Conservation (phyloP, 495 filamentous ascomycete species). For the Penicillium riverlandense region DNA sequence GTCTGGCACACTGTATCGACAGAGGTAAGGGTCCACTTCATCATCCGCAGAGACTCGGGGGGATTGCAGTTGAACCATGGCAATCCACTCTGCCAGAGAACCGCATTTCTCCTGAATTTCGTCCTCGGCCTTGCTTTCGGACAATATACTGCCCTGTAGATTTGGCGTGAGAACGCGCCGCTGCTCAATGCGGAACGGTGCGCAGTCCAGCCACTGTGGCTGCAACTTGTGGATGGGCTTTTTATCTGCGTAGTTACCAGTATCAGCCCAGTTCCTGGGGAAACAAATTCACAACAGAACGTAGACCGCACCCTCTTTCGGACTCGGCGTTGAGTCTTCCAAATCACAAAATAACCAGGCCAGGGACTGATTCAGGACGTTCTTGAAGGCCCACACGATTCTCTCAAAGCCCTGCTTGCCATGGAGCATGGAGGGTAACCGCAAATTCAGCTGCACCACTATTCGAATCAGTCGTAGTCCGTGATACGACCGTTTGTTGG, state of each 20-base stretch:
- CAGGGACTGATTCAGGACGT: slow-evolving; percentile 63
- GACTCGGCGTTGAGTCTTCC: slow-evolving; percentile 9
- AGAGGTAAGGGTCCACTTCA: slow-evolving; percentile 70
- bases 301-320: slow-evolving; percentile 20
- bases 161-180: slow-evolving; percentile 40
- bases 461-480: slow-evolving; percentile 1
- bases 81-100: slow-evolving; percentile 78
- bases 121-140: slow-evolving; percentile 26
- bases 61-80: slow-evolving; percentile 62
- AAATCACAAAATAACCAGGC: slow-evolving; percentile 80
- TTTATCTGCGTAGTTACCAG: slow-evolving; percentile 7
- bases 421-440: slow-evolving; percentile 73
- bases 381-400: slow-evolving; percentile 76
- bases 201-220: slow-evolving; percentile 41
- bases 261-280: not conserved
- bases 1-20: slow-evolving; percentile 66
- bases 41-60: slow-evolving; percentile 63
- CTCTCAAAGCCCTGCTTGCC: slow-evolving; percentile 90
- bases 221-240: slow-evolving; percentile 47
- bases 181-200: slow-evolving; percentile 16
- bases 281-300: not conserved
- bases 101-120: slow-evolving; percentile 55
- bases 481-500: not conserved
- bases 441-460: slow-evolving; percentile 80
- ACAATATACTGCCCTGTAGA: slow-evolving; percentile 34